A percentile compares a stretch with the other conserved stretches of the same genome.
These are phyloP conservation scores for Saccharomycopsis phalli DNA, from an alignment of 1,139 yeast genomes.

Conservation along the genomic window DNA sequence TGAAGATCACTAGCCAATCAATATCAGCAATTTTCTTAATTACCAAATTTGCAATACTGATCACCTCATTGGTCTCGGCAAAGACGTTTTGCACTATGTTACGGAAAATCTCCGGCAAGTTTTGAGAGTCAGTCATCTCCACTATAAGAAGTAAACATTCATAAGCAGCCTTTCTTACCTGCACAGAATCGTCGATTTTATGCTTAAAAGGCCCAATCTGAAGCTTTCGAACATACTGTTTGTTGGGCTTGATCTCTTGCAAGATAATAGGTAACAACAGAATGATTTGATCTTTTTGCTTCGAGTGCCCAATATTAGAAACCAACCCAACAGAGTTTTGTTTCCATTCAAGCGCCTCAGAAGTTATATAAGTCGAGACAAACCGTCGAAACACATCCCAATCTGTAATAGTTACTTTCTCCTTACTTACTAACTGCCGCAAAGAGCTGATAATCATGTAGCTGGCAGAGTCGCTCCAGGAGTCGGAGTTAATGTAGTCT, in stretches of 20 bases:
- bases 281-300: slow-evolving; percentile 37
- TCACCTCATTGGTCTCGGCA: slow-evolving; percentile 15
- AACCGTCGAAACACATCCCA: slow-evolving; percentile 24
- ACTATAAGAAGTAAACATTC: slow-evolving; percentile 41
- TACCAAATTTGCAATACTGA: slow-evolving; percentile 13
- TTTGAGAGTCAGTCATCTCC: neutral
- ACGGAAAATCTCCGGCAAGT: neutral
- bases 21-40: slow-evolving; percentile 6
- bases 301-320: slow-evolving; percentile 56
- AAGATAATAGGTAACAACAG: slow-evolving; percentile 42
- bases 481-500: neutral
- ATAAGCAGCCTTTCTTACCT: slow-evolving; percentile 62
- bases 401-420: slow-evolving; percentile 18
- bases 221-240: slow-evolving; percentile 52
- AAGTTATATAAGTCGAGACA: slow-evolving; percentile 29
- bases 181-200: slow-evolving; percentile 71
- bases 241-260: slow-evolving; percentile 48
- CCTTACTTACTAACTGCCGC: slow-evolving; percentile 12
- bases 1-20: slow-evolving; percentile 3
- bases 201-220: slow-evolving; percentile 88
- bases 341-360: slow-evolving; percentile 32
- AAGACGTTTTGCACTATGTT: slow-evolving; percentile 16
- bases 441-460: slow-evolving; percentile 20
- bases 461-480: slow-evolving; percentile 7
- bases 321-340: slow-evolving; percentile 54